Conservation (phyloP, 305 asterid species). For the Fraxinus baroniana region DNA sequence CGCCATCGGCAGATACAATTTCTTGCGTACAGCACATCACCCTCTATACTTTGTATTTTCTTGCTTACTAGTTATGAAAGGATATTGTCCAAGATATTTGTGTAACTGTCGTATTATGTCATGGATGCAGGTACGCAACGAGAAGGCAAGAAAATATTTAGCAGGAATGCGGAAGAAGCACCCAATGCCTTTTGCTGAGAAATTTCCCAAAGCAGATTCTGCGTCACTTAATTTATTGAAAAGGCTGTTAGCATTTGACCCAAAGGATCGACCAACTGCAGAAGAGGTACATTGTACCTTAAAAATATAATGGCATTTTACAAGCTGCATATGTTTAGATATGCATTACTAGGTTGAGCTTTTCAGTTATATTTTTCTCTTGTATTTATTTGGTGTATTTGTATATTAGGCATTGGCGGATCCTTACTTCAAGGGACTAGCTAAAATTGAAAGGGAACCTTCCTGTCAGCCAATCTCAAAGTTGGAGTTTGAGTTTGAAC, state of each 20-base stretch:
- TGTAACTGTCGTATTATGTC: background rate
- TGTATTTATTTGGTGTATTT: background rate
- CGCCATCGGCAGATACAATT: constrained; percentile 47
- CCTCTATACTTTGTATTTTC: constrained; percentile 1
- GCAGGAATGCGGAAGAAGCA: constrained; percentile 45
- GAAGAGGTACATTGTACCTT: constrained; percentile 38
- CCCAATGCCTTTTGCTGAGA: constrained; percentile 37
- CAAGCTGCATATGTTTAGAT: background rate
- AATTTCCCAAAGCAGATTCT: constrained; percentile 42
- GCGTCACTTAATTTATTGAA: constrained; percentile 39
- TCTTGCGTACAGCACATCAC: constrained; percentile 31
- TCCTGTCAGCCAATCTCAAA: constrained; percentile 52
- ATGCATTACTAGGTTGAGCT: background rate
- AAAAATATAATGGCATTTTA: background rate
- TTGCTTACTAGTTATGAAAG: background rate
- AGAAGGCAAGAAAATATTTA: constrained; percentile 55
- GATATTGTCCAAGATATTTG: background rate
- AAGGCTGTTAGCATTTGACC: constrained; percentile 52
- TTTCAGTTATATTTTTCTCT: constrained; percentile 7
- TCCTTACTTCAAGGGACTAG: constrained; percentile 52
- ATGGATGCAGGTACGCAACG: constrained; percentile 47
- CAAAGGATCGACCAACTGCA: constrained; percentile 56
- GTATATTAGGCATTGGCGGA: constrained; percentile 42
- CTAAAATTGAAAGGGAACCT: constrained; percentile 52
- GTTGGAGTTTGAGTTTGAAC: constrained; percentile 55